Evolutionary conservation across 225 moss, liverwort and hornwort species (phyloP), one percentile per base, ranked within the genome.

Genomic region (Bryoerythrophyllum caledonicum): DNA sequence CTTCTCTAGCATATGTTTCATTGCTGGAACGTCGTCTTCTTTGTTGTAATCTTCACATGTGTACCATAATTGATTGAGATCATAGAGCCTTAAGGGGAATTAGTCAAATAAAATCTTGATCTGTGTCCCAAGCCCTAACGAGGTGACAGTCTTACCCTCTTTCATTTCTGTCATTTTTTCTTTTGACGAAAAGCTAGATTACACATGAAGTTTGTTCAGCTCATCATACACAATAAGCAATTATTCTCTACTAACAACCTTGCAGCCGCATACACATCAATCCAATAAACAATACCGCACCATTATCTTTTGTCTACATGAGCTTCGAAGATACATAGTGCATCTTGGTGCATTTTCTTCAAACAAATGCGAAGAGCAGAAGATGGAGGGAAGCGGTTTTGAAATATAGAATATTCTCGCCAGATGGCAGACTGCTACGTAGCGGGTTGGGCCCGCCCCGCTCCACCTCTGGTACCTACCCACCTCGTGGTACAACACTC

Each of bases 341-440:
- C n/a, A n/a, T n/a, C n/a, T n/a, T 68, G 8, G 15, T 23, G 34
- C 35, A 68, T 13, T 34, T 68, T 68, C 23, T 68, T 54, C 21
- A 8, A 54, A 35, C 21, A 48, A 44, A 69, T 60, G 69, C 17
- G 64, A 78, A 51, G 38, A 40, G 6, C 49, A 59, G 70, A 74
- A 65, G 28, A 76, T 79, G 20, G 43, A n/a, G n/a, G n/a, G n/a
- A n/a, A n/a, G n/a, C n/a, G n/a, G n/a, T n/a, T n/a, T n/a, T n/a
- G n/a, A n/a, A n/a, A n/a, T n/a, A n/a, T n/a, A n/a, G n/a, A n/a
- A n/a, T n/a, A n/a, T n/a, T n/a, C n/a, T n/a, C n/a, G n/a, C n/a
- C n/a, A n/a, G n/a, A n/a, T n/a, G n/a, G n/a, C n/a, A n/a, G n/a
- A n/a, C n/a, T n/a, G n/a, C n/a, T n/a, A n/a, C n/a, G n/a, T n/a